Percentiles rank a stretch among this genome's conserved stretches.
phyloP scores from a whole-genome alignment of 139 green algal genomes.

The Chlamydomonas sphaeroides region DNA sequence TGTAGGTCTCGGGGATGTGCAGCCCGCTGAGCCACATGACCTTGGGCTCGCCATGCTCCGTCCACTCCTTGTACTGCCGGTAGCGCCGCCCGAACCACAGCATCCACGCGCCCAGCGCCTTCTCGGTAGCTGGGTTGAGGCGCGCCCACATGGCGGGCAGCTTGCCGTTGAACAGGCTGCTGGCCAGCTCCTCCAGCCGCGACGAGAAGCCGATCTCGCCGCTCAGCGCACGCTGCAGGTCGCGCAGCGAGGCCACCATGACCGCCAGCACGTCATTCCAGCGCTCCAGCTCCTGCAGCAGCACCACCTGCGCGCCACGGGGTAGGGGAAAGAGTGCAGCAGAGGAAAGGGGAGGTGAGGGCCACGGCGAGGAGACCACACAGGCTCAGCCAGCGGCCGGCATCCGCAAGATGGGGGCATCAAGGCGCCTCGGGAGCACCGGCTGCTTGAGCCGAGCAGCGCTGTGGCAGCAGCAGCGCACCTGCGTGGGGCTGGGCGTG shows the following conservation, averaged over 20 bases:
- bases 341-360: too few species aligned
- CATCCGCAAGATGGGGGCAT: too few species aligned
- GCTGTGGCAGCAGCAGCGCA: too few species aligned
- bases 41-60: constrained; percentile 77
- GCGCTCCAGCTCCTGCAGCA: constrained; percentile 87
- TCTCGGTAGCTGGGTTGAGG: constrained; percentile 81
- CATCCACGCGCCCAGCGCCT: constrained; percentile 86
- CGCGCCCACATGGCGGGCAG: constrained; percentile 80
- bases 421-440: too few species aligned
- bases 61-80: constrained; percentile 79
- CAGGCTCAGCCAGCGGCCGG: too few species aligned
- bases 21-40: constrained; percentile 89
- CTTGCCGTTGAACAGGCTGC: constrained; percentile 80
- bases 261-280: constrained; percentile 77
- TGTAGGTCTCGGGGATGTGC: constrained; percentile 90
- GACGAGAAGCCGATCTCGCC: constrained; percentile 87
- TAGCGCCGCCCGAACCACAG: constrained; percentile 80
- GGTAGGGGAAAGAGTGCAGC: too few species aligned
- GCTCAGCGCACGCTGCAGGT: constrained; percentile 79
- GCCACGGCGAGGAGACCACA: too few species aligned
- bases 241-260: constrained; percentile 76
- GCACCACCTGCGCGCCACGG: too few species aligned
- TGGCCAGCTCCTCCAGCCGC: constrained; percentile 79
- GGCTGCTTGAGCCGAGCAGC: too few species aligned
- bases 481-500: constrained; percentile 70